Percentiles rank a stretch among this genome's conserved stretches.
phyloP scores from a whole-genome alignment of 2,329 filamentous ascomycete species.

The Rhinocladiella similis region DNA sequence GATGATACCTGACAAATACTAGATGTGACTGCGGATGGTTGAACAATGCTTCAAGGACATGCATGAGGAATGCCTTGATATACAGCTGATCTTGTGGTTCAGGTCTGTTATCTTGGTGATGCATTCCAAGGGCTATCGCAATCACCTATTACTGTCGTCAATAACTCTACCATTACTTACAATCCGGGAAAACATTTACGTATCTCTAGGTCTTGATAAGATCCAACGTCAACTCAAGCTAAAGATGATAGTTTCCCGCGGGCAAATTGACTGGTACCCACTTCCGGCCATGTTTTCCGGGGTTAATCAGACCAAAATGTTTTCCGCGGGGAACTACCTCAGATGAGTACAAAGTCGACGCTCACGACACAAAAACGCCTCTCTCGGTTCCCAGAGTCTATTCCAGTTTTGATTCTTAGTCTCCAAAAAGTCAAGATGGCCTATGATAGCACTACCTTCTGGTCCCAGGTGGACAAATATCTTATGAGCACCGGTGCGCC shows the following conservation, averaged over 20 bases:
- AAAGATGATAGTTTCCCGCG: neutral
- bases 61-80: neutral
- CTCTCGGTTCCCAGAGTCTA: neutral
- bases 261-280: neutral
- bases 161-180: neutral
- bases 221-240: neutral
- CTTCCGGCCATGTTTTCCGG: too few species aligned
- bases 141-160: neutral
- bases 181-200: neutral
- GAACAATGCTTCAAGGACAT: neutral
- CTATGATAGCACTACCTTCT: slow-evolving; percentile 5
- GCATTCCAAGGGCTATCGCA: neutral
- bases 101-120: neutral
- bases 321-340: too few species aligned
- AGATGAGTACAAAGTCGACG: neutral
- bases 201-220: neutral
- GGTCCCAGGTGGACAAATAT: slow-evolving; percentile 10
- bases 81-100: neutral
- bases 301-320: too few species aligned
- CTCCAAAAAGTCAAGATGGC: slow-evolving; percentile 2
- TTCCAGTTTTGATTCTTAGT: neutral
- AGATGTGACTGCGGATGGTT: neutral
- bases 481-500: slow-evolving; percentile 11
- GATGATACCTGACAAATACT: neutral
- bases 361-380: neutral